Evolutionary conservation across 1,284 basidiomycete species (phyloP), one percentile per base, ranked within the genome.

Genomic region (Gomphus bonarii): DNA sequence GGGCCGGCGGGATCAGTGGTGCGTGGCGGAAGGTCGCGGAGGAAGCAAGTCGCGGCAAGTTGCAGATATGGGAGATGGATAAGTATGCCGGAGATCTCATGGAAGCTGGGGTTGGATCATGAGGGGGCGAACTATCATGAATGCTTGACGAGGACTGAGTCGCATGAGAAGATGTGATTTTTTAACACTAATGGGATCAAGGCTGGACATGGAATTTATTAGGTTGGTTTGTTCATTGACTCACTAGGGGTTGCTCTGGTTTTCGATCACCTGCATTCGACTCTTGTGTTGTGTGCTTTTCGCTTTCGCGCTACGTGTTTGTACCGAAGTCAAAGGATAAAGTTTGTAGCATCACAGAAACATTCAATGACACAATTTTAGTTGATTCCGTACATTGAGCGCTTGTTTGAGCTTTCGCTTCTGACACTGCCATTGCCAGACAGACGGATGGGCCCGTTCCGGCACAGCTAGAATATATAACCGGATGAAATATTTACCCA

Each of bases 1-100:
- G 88, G 88, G 85, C 88, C 65, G 82, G 82, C 35, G 86, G 87
- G 1, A 67, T 89, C 59, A 90, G 88, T 67, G 75, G 79, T 31
- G 75, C 81, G 28, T 89, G 86, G 87, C 76, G 71, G 67, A 73
- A 77, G 55, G 80, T 58, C 33, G 50, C 36, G n/a, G 56, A 58
- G 7, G 52, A 50, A 10, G 56, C 54, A 12, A 55, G 47, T 7
- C 54, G 57, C n/a, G 62, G 62, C 22, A 56, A 50, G 16, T 60
- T 64, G 50, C 52, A 33, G 43, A 53, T 58, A 20, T 58, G 50
- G 50, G 43, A 46, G 11, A 50, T 58, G 33, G 56, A 58, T 58
- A 22, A 20, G 25, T 58, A 44, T 36, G 56, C 42, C 1, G 43
- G 25, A 7, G 56, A 58, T 53, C 50, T 58, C 2, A 11, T 53